Evolutionary conservation across 1,284 basidiomycete genomes (phyloP).

Genomic region (Microbotryum saponariae): DNA sequence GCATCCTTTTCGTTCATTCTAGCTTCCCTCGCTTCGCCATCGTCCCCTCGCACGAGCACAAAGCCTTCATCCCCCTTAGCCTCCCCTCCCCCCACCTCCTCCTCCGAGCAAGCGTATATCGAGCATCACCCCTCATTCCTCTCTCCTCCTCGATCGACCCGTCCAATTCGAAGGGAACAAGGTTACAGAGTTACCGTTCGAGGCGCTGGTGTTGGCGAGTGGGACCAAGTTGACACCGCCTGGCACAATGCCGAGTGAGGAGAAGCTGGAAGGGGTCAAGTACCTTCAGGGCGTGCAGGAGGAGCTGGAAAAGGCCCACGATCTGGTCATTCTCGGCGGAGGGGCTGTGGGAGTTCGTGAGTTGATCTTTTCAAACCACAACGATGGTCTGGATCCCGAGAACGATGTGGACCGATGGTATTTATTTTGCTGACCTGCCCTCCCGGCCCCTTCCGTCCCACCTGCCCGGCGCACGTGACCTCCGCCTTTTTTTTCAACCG

Average conservation of each 20-base stretch:
- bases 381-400: no score
- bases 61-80: constrained; percentile 32
- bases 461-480: not conserved
- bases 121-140: not conserved
- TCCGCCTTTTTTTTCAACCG: not conserved
- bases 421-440: no score
- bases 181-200: constrained; percentile 34
- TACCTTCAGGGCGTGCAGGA: constrained; percentile 37
- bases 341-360: constrained; percentile 44
- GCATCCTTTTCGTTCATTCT: not conserved
- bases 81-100: constrained; percentile 22
- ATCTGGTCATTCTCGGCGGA: constrained; percentile 45
- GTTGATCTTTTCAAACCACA: not conserved
- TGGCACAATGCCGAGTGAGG: constrained; percentile 32
- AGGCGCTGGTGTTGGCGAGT: constrained; percentile 43
- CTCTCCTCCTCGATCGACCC: constrained; percentile 12
- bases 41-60: constrained; percentile 18
- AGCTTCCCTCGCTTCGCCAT: constrained; percentile 19
- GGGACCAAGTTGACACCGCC: constrained; percentile 37
- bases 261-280: constrained; percentile 32
- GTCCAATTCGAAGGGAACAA: constrained; percentile 13
- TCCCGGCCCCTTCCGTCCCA: not conserved
- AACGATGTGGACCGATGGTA: no score
- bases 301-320: constrained; percentile 38
- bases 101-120: constrained; percentile 13